Evolutionary conservation across 306 rosid species (phyloP), one percentile per base, ranked within the genome.

Genomic region (Cajanus cajan): DNA sequence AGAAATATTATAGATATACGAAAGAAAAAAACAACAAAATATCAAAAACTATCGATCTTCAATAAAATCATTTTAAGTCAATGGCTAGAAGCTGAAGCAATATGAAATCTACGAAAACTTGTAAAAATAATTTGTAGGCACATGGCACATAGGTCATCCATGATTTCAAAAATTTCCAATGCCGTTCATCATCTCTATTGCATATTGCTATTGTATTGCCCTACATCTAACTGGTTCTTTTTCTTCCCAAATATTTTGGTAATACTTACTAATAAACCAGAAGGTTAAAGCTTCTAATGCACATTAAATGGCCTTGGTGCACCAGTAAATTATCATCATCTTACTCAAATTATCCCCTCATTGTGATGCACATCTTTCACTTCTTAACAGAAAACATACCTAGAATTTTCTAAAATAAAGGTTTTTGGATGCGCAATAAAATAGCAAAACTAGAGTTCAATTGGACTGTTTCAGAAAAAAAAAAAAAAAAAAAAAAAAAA

Each of bases 1-100:
- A 86, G 62, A 51, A 21, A 82, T 51, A 31, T 62, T n/a, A 59
- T 43, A 71, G 14, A 68, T 15, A 14, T 59, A 11, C 14, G 54
- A 39, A 37, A 22, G 34, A 2, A 67, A 21, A n/a, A 65, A 55
- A 24, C 47, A 68, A 44, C 4, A 40, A 16, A 36, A 39, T 18
- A 25, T 8, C 1, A 8, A 25, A 43, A 33, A 77, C 31, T 52
- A 74, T 6, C 47, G 33, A 37, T 55, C 51, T 85, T 71, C 61
- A 39, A 76, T 9, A 55, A 57, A 52, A 43, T 25, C 39, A 52
- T 57, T 40, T 76, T 15, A 65, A 33, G 37, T 48, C 14, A 52
- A 68, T 41, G 70, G 40, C 15, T 15, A 31, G 10, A 50, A 67
- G 18, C 67, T 43, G 34, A 83, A 63, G 71, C 70, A 13, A 21